Percentiles rank a stretch among this genome's conserved stretches.
Conservation (phyloP, 1,284 basidiomycete genomes). For the Omphalotus olearius region DNA sequence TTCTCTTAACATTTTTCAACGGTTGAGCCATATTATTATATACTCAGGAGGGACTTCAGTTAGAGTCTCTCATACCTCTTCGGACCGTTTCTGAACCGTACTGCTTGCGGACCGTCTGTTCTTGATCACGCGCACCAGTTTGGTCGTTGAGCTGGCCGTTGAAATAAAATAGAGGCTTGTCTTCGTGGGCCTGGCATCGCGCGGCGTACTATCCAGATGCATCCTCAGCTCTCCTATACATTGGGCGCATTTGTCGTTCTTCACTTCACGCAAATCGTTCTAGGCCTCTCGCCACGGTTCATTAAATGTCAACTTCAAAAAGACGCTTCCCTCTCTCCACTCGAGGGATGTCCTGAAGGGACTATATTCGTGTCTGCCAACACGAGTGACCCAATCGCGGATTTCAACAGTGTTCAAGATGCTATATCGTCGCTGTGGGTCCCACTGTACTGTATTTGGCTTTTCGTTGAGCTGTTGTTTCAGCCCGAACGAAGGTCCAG, state of each 20-base stretch:
- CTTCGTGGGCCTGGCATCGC: no score
- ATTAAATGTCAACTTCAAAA: slow-evolving; percentile 50
- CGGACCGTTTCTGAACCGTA: no score
- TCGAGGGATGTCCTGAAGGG: slow-evolving; percentile 49
- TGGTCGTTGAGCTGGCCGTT: no score
- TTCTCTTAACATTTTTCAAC: no score
- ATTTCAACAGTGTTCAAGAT: slow-evolving; percentile 46
- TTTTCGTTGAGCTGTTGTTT: not conserved
- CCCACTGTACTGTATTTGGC: not conserved
- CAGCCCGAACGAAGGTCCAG: slow-evolving; percentile 35
- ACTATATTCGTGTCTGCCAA: slow-evolving; percentile 55
- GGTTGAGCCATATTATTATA: no score
- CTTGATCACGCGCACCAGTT: no score
- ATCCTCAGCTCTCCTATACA: no score
- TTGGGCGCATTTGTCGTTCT: not conserved
- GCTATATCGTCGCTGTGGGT: slow-evolving; percentile 51
- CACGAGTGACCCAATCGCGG: slow-evolving; percentile 33
- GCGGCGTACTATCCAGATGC: no score
- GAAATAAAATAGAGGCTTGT: no score
- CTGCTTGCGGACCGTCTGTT: no score
- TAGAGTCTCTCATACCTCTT: no score
- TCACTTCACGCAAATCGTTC: not conserved
- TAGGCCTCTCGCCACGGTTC: slow-evolving; percentile 42
- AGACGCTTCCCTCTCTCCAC: slow-evolving; percentile 31
- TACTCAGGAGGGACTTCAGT: no score